Conservation (phyloP, 495 filamentous ascomycete genomes). For the Terfezia boudieri region DNA sequence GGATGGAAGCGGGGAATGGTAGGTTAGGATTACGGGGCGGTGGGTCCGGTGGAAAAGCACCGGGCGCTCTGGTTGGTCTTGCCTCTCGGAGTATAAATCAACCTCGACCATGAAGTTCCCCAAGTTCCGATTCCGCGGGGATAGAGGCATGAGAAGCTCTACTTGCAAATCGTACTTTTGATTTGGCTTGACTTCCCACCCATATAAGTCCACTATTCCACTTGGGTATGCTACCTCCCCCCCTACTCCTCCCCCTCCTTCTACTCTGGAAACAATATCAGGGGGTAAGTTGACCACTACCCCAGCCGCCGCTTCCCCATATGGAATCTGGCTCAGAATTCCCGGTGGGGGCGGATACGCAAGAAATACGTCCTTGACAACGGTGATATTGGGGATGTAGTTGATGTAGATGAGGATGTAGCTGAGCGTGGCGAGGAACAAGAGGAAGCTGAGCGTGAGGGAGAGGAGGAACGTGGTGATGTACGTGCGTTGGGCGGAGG, state of each 20-base stretch:
- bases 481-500: slow-evolving; percentile 45
- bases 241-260: neutral
- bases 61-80: neutral
- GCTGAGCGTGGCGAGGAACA: slow-evolving; percentile 5
- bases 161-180: slow-evolving; percentile 44
- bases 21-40: slow-evolving; percentile 44
- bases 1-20: slow-evolving; percentile 36
- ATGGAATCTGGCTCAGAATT: slow-evolving; percentile 19
- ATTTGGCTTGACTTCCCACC: slow-evolving; percentile 22
- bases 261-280: neutral
- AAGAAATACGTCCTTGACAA: slow-evolving; percentile 45
- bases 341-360: slow-evolving; percentile 47
- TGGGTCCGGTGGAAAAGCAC: slow-evolving; percentile 18
- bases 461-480: slow-evolving; percentile 65
- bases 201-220: neutral
- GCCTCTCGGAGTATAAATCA: slow-evolving; percentile 28
- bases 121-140: slow-evolving; percentile 31
- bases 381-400: slow-evolving; percentile 19
- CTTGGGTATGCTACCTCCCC: neutral
- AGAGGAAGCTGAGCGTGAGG: slow-evolving; percentile 19
- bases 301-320: slow-evolving; percentile 27
- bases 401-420: slow-evolving; percentile 3
- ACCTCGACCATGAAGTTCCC: slow-evolving; percentile 94
- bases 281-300: neutral
- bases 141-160: slow-evolving; percentile 35